Evolutionary conservation across 2,329 filamentous ascomycete genomes (phyloP), one percentile per base, ranked within the genome.

Genomic region (Paramyrothecium roridum): DNA sequence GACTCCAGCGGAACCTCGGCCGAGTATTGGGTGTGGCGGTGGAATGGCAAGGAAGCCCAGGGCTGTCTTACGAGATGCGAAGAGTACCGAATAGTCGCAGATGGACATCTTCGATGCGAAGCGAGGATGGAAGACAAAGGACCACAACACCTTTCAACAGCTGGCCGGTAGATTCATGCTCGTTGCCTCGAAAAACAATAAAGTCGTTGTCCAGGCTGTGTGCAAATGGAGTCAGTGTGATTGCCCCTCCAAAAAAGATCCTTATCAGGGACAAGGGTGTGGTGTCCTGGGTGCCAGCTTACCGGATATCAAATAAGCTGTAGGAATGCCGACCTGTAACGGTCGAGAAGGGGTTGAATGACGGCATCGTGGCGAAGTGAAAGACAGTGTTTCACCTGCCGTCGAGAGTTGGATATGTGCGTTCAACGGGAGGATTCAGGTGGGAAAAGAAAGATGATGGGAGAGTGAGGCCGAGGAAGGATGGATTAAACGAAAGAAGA

Each of bases 161-260:
- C 64, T 91, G 89, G 58, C 88, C 90, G 47, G 88, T 83, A 49
- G 90, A 88, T 67, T 93, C 90, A 68, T 89, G 80, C 55, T 90
- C 86, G 62, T 76, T 81, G 57, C 90, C 90, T 53, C 90, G 86
- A 59, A 95, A 88, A 30, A 93, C 86, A 56, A 93, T 84, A 55
- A 93, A 89, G 65, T 91, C 87, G 65, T 88, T 87, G 52, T 93
- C 88, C 57, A 93, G 81, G 52, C 90, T 92, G 65, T 19, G 43
- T 46, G 26, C 26, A 30, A 30, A 30, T 6, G 10, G 8, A n/a
- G 49, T 30, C 46, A 50, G 47, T 19, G 34, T 22, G 50, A 13
- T 16, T 43, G 37, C 37, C 37, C 37, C 37, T 43, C 37, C 37
- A 6, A 43, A 43, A 13, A 13, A 13, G 3, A 8, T 13, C 37